Evolutionary conservation across 768 basidiomycete species (phyloP), one percentile per base, ranked within the genome.

Genomic region (Boletus rufocinnamomeus): DNA sequence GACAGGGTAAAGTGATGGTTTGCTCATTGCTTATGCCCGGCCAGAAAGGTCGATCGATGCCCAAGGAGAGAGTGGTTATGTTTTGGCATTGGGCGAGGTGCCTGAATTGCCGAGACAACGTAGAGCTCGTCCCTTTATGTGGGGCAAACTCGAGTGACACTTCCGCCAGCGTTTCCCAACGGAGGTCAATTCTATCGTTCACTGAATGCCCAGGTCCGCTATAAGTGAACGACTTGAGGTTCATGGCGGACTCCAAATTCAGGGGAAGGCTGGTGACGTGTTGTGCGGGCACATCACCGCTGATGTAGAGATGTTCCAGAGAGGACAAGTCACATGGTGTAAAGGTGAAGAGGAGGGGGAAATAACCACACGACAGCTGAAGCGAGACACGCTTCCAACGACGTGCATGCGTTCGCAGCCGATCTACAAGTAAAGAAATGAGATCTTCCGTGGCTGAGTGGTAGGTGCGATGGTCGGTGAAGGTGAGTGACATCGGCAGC

Each of bases 371-470:
- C 1, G 63, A 37, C 16, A 67, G 21, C 0, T 43, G 45, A 41
- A 69, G 54, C 3, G 61, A 50, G 41, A 67, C 62, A 21, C 35
- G 14, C 41, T 47, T 60, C 65, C 68, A 69, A 25, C 63, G 68
- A 38, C 32, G 50, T 7, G 59, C 64, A 17, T 69, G 59, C 17
- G 4, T 43, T 23, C 51, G 54, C 23, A 69, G 55, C 17, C 46
- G 54, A 45, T 63, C 58, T 7, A 50, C 61, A 11, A 69, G 60
- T 28, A 63, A 34, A 23, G 43, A 9, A 19, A 64, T 14, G 14
- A 64, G 59, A n/a, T 35, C 28, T 3, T 56, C 21, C 11, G 66
- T 66, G 25, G 9, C 14, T 5, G 21, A 1, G 10, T 59, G n/a
- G 52, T 58, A 45, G 16, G 11, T 19, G 32, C 69, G 69, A 50